phyloP scores from a whole-genome alignment of 345 rosid species.

The Rhodomyrtus tomentosa region DNA sequence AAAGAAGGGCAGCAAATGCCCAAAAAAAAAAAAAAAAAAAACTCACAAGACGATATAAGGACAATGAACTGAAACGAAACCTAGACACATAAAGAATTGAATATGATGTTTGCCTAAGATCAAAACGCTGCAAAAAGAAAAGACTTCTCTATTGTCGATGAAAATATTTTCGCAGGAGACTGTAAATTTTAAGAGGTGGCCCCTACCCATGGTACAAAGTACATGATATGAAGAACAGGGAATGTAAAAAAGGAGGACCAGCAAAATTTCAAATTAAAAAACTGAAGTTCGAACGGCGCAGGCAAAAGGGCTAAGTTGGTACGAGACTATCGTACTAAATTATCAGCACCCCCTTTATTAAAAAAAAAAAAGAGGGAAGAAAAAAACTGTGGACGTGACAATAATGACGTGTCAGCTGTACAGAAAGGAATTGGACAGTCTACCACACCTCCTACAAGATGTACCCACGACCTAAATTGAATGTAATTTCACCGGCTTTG shows the following conservation, averaged over 20 bases:
- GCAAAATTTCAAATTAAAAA: neutral
- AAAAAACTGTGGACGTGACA: neutral
- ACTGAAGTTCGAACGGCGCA: neutral
- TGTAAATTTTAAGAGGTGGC: neutral
- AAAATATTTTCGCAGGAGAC: no score
- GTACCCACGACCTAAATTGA: neutral
- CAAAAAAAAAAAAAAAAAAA: no score
- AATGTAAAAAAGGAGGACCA: neutral
- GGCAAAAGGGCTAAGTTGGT: neutral
- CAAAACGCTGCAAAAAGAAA: no score
- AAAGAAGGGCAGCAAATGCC: no score
- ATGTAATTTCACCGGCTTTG: neutral
- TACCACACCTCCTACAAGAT: neutral
- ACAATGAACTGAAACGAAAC: no score
- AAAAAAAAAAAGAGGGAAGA: no score
- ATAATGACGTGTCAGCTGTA: neutral
- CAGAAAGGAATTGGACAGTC: neutral
- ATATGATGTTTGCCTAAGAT: neutral
- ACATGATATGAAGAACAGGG: neutral
- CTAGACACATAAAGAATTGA: neutral
- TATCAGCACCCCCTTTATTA: neutral
- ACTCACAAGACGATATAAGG: neutral
- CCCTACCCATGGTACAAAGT: neutral
- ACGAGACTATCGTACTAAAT: neutral
- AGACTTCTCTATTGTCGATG: no score